phyloP scores from a whole-genome alignment of 2,329 filamentous ascomycete genomes.

The Aureobasidium sp. region DNA sequence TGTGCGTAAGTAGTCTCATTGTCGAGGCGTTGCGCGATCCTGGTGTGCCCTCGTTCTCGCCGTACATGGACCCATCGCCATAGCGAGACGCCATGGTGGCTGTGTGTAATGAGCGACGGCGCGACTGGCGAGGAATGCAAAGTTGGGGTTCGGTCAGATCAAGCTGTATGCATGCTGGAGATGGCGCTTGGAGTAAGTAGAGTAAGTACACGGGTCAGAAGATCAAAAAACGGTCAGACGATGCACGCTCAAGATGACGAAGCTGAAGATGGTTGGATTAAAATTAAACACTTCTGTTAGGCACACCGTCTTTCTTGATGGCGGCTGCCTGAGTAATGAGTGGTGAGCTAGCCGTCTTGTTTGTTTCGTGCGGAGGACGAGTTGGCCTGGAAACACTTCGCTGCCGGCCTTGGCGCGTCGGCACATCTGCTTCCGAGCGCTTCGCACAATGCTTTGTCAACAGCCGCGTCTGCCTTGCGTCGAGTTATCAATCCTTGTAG shows the following conservation, averaged over 20 bases:
- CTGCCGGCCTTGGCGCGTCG: not conserved
- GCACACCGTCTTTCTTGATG: slow-evolving; percentile 6
- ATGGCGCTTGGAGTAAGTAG: slow-evolving; percentile 9
- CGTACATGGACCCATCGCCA: slow-evolving; percentile 39
- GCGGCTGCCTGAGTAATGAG: not conserved
- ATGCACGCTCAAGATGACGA: slow-evolving; percentile 2
- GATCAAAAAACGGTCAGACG: slow-evolving; percentile 2
- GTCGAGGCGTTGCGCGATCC: slow-evolving; percentile 37
- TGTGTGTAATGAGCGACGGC: not conserved
- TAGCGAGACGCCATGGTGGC: slow-evolving; percentile 24
- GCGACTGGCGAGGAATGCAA: slow-evolving; percentile 8
- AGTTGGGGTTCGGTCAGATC: not conserved
- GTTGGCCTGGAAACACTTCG: not conserved
- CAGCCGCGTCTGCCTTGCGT: slow-evolving; percentile 8
- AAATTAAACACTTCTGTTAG: not conserved
- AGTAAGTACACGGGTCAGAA: slow-evolving; percentile 1
- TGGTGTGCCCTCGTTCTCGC: slow-evolving; percentile 32
- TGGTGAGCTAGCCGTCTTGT: slow-evolving; percentile 5
- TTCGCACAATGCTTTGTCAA: slow-evolving; percentile 4
- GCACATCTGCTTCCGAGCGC: not conserved
- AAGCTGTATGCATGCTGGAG: slow-evolving; percentile 1
- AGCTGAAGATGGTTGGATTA: not conserved
- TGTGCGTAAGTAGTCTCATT: slow-evolving; percentile 45
- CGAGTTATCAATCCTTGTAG: slow-evolving; percentile 26
- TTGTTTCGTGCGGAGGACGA: slow-evolving; percentile 11